Base-by-base conservation (phyloP, 345 rosid genomes). In the Populus tremula region DNA sequence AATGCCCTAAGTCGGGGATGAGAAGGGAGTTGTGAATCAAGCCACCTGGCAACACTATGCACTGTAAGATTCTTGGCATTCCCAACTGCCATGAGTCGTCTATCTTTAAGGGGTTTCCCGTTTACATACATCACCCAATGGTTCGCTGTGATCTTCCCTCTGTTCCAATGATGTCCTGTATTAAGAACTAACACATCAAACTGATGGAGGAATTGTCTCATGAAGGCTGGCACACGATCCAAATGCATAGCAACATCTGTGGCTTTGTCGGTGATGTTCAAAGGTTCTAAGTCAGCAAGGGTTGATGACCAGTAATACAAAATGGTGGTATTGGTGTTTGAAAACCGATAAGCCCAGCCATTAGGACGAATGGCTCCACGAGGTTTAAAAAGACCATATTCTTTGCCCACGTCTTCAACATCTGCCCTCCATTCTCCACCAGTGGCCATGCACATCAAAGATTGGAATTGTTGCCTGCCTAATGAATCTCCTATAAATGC, bases 121-220 rank as follows among this genome's bases (percentile, higher is more conserved):
- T 85, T 82, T n/a, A 84, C 77, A 71, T 89, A 74, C 88, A 89
- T 87, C 50, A 89, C 83, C 87, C 88, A 88, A 13, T 76, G 84
- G 77, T 89, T 85, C 17, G 66, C 81, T 1, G 69, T 79, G 33
- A 89, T 33, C 84, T 86, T 86, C 72, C 83, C 84, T 65, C 84
- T 79, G 78, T 87, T 86, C 92, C 92, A 89, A 65, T 89, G 92
- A 79, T 87, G 90, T 50, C 86, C 89, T 6, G 90, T 86, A 74
- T 89, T 89, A 5, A 89, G 87, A 43, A 89, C 86, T 50, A 89
- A 69, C 23, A 87, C 85, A 72, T 87, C 84, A 23, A 87, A 79
- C 10, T 23, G 43, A n/a, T 74, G 67, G 20, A 89, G 74, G 80
- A 56, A 82, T 47, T 67, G 54, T 69, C 70, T 78, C 77, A 85